A percentile compares a stretch with the other conserved stretches of the same genome.
phyloP scores from a whole-genome alignment of 805 yeast species.

The Scheffersomyces stipitis region DNA sequence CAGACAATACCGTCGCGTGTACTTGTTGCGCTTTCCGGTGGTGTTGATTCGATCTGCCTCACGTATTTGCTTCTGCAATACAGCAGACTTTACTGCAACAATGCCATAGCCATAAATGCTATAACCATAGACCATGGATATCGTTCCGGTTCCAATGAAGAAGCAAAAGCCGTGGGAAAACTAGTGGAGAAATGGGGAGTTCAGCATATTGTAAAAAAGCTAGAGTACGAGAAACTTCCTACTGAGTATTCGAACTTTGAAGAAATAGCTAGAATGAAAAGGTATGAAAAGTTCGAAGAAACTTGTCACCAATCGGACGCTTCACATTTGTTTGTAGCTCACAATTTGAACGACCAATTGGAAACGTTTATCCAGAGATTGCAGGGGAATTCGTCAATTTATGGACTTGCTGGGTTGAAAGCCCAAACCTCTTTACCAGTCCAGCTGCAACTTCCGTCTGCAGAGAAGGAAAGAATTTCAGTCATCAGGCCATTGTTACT shows the following conservation, averaged over 20 bases:
- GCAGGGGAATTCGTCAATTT: constrained; percentile 34
- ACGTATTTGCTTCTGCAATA: constrained; percentile 48
- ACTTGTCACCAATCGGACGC: constrained; percentile 39
- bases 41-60: constrained; percentile 77
- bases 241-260: constrained; percentile 47
- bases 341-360: constrained; percentile 68
- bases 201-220: constrained; percentile 26
- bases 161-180: constrained; percentile 45
- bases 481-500: constrained; percentile 55
- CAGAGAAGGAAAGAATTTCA: constrained; percentile 11
- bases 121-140: constrained; percentile 67
- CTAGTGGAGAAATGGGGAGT: constrained; percentile 34
- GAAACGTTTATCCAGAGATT: constrained; percentile 68
- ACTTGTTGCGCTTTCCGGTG: constrained; percentile 72
- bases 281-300: constrained; percentile 47
- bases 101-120: constrained; percentile 44
- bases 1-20: constrained; percentile 27
- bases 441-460: constrained; percentile 15
- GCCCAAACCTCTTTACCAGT: constrained; percentile 26
- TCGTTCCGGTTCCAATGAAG: constrained; percentile 47
- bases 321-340: constrained; percentile 56
- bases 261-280: constrained; percentile 53
- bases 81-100: constrained; percentile 22
- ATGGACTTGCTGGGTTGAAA: constrained; percentile 62
- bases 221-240: constrained; percentile 27